Percentiles rank a stretch among this genome's conserved stretches.
phyloP scores from a whole-genome alignment of 768 basidiomycete species.

The Tulasnella sp. region DNA sequence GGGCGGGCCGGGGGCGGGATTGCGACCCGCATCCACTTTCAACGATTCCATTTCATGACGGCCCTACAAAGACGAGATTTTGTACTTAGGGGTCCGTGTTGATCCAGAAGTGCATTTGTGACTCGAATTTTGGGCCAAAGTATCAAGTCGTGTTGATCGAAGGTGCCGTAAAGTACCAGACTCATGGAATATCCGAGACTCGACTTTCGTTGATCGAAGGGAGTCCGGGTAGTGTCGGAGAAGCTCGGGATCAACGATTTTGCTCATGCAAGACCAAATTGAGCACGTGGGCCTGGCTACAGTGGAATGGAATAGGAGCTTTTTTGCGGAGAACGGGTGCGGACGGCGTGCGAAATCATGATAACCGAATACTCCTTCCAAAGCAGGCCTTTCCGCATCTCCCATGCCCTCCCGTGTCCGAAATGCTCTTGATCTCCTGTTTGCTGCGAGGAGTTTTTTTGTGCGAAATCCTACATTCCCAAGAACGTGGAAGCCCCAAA shows the following conservation, averaged over 20 bases:
- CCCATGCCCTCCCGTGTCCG: neutral
- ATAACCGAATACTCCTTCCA: neutral
- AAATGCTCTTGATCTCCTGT: neutral
- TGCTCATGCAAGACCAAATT: neutral
- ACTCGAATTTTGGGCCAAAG: neutral
- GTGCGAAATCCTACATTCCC: neutral
- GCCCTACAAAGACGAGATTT: neutral
- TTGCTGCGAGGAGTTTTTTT: neutral
- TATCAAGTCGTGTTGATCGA: neutral
- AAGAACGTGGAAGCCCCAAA: neutral
- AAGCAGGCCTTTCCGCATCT: neutral
- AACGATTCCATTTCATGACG: neutral
- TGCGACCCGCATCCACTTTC: neutral
- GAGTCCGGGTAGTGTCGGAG: neutral
- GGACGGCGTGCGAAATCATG: neutral
- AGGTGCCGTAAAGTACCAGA: neutral
- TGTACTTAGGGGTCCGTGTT: neutral
- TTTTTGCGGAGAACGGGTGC: neutral
- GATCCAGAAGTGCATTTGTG: neutral
- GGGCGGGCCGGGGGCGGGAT: neutral
- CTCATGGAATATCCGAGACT: neutral
- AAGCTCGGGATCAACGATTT: conserved; percentile 1
- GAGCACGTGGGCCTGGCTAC: neutral
- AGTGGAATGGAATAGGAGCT: neutral
- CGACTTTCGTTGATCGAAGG: neutral